Base-by-base conservation (phyloP, 768 basidiomycete genomes). In the Trametes elegans region DNA sequence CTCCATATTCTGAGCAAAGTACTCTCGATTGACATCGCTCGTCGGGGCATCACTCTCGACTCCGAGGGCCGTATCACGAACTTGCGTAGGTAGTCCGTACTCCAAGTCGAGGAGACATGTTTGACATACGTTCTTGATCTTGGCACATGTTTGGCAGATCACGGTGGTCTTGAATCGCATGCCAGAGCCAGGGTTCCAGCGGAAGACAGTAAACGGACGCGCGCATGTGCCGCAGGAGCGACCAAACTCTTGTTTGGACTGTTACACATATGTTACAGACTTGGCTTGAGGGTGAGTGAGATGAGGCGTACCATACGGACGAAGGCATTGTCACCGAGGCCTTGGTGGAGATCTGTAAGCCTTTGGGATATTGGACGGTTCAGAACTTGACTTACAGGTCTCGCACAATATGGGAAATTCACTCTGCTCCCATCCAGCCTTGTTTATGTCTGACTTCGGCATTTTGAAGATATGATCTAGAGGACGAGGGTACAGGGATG, bases 181-280 rank as follows among this genome's bases (percentile, higher is more conserved):
- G 36, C 94, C 96, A 3, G 85, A 75, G 40, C 97, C 97, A 2
- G 97, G 95, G 66, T 98, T 96, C 97, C 97, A 99, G 35, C 93
- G 88, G 74, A 99, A 99, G 63, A 98, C 89, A 43, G 92, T 96
- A 74, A 95, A 96, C 2, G 93, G 97, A 21, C 97, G 82, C 3
- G 94, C 93, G 68, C 97, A 99, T 49, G 96, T 96, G 60, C 98
- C 98, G 72, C 97, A 99, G 49, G 93, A 93, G 24, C 89, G 81
- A 4, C 94, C 97, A 59, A 90, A 96, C 67, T 94, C 90, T 80
- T 98, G 97, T 73, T 98, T 98, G 6, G 92, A 93, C 96, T 98
- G n/a, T n/a, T n/a, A n/a, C n/a, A n/a, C n/a, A n/a, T n/a, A n/a
- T n/a, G n/a, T n/a, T n/a, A n/a, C n/a, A n/a, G n/a, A n/a, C n/a